Percentiles rank a stretch among this genome's conserved stretches.
These are phyloP conservation scores for Dactylellina sp. DNA, from an alignment of 2,329 filamentous ascomycete genomes.

Conservation along the genomic window DNA sequence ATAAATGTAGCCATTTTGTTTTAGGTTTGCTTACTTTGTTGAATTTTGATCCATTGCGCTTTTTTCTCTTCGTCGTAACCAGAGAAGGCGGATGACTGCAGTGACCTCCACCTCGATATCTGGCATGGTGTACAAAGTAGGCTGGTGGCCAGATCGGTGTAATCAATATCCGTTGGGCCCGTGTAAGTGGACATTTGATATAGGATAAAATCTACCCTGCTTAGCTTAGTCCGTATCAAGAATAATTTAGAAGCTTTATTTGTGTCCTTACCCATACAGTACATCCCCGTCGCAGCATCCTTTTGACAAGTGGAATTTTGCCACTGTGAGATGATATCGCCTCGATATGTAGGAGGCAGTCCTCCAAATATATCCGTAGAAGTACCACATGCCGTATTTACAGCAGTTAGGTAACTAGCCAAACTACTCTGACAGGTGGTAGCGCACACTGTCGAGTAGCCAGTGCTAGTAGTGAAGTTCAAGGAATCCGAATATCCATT, in stretches of 20 bases:
- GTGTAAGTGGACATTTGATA: slow-evolving; percentile 8
- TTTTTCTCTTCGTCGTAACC: slow-evolving; percentile 13
- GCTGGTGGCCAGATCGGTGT: slow-evolving; percentile 5
- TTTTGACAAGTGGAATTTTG: slow-evolving; percentile 16
- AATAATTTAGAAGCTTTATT: background rate
- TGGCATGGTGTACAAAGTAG: slow-evolving; percentile 2
- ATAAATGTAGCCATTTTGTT: background rate
- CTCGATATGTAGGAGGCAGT: background rate
- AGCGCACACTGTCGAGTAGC: background rate
- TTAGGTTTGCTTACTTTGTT: slow-evolving; percentile 9
- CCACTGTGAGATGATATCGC: slow-evolving; percentile 3
- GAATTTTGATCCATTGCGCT: slow-evolving; percentile 12
- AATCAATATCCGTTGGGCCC: slow-evolving; percentile 5
- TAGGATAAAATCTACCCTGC: slow-evolving; percentile 1
- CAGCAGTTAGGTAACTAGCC: background rate
- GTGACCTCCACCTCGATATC: slow-evolving; percentile 2
- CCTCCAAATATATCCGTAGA: slow-evolving; percentile 9
- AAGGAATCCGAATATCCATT: background rate
- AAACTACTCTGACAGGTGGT: slow-evolving; percentile 4
- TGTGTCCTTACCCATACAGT: slow-evolving; percentile 3
- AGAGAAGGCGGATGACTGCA: slow-evolving; percentile 2
- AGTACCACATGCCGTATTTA: background rate
- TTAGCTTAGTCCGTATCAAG: background rate
- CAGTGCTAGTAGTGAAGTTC: background rate
- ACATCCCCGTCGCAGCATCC: slow-evolving; percentile 9